Evolutionary conservation across 176 grass and related monocot genomes (phyloP).

Genomic region (Oryza officinalis): DNA sequence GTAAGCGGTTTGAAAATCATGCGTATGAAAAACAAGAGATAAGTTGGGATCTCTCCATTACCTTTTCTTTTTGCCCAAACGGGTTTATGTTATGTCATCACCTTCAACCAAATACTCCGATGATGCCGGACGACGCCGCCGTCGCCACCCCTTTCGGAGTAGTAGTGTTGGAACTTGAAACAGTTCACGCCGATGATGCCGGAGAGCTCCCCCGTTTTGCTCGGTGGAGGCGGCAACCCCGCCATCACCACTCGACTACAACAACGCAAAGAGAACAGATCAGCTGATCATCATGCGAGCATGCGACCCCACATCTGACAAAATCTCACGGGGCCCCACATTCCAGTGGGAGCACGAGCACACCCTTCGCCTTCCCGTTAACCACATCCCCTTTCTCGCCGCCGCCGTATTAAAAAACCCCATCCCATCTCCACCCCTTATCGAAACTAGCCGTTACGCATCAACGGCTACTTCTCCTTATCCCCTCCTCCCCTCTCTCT

Average conservation of each 20-base stretch:
- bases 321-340: neutral
- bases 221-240: neutral
- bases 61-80: too few relatives aligned
- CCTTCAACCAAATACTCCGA: too few relatives aligned
- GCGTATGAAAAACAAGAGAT: too few relatives aligned
- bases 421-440: neutral
- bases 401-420: constrained; percentile 27
- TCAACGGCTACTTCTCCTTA: constrained; percentile 30
- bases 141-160: too few relatives aligned
- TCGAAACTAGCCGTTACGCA: constrained; percentile 42
- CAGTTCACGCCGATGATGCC: too few relatives aligned
- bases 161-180: too few relatives aligned
- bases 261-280: neutral
- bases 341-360: neutral
- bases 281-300: too few relatives aligned
- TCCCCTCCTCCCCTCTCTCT: neutral
- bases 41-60: too few relatives aligned
- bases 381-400: neutral
- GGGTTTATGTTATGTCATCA: too few relatives aligned
- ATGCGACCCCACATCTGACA: neutral
- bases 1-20: too few relatives aligned
- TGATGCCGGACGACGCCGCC: too few relatives aligned
- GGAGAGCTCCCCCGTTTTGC: too few relatives aligned
- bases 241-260: neutral
- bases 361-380: constrained; percentile 13